Evolutionary conservation across 2,329 filamentous ascomycete genomes (phyloP), one percentile per base, ranked within the genome.

Genomic region (Claviceps pazoutovae): DNA sequence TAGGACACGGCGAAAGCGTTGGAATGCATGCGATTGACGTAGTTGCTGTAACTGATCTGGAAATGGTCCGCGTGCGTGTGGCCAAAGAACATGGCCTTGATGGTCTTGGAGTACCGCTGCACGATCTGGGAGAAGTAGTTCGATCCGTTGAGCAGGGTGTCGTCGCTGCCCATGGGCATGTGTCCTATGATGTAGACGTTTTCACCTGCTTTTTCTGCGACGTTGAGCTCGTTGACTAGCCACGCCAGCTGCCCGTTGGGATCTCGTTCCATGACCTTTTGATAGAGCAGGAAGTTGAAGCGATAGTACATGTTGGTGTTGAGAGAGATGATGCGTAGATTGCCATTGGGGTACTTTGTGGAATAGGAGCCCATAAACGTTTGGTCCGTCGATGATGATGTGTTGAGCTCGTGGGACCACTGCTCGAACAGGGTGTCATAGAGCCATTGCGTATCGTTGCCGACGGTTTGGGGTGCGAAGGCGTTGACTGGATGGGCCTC

Each of bases 271-370:
- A 76, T 72, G 1, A 69, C 65, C 46, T 72, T 67, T 55, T 73
- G 67, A 57, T 78, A 81, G 38, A 76, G 61, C 65, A 72, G 76
- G 60, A 75, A 78, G 66, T 82, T 81, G 54, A 71, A 64, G n/a
- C 69, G 71, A 61, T 82, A 81, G 64, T 75, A 80, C 54, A 80
- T 62, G 60, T 80, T 78, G 17, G 75, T 80, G 66, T 78, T 80
- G 57, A 81, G 66, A 4, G 76, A 79, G 58, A 82, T 79, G 57
- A 82, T 64, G 23, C 75, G 71, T 26, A 82, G 64, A 54, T 76
- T 75, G 17, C 67, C 69, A 30, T 62, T 58, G 5, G 70, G 65
- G 46, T 73, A 66, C 48, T 67, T 64, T 8, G 68, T 67, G 3
- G 76, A 74, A 60, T 79, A 80, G 14, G 67, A 71, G 19, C 75